Conservation (phyloP, 1,139 yeast species). For the Cylindricascospora bacillispora region DNA sequence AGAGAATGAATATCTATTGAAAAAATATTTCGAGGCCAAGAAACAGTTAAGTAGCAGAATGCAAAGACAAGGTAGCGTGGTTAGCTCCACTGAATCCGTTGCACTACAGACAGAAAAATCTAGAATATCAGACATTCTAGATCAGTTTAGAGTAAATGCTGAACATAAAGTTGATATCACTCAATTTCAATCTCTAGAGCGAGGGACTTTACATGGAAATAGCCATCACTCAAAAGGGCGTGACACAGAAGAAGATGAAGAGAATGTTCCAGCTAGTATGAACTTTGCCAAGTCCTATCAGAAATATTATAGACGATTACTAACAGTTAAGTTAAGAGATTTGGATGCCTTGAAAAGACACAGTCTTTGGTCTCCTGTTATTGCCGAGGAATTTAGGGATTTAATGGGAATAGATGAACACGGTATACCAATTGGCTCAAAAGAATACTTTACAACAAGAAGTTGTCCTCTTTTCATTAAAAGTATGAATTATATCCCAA, state of each 20-base stretch:
- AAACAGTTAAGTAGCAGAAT: conserved; percentile 4
- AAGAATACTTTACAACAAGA: conserved; percentile 8
- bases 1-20: conserved; percentile 12
- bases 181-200: conserved; percentile 4
- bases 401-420: conserved; percentile 5
- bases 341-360: conserved; percentile 13
- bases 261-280: conserved; percentile 1
- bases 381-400: conserved; percentile 8
- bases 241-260: too few species aligned
- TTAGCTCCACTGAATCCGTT: conserved; percentile 12
- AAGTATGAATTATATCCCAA: conserved; percentile 13
- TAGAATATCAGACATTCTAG: conserved; percentile 7
- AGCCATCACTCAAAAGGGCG: too few species aligned
- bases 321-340: conserved; percentile 12
- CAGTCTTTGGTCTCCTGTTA: conserved; percentile 18
- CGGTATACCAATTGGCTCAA: background rate
- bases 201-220: too few species aligned
- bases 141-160: conserved; percentile 8
- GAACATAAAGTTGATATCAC: conserved; percentile 10
- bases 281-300: conserved; percentile 12
- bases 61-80: conserved; percentile 12
- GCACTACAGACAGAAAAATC: conserved; percentile 8
- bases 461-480: conserved; percentile 17
- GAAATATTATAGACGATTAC: conserved; percentile 16
- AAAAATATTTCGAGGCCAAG: conserved; percentile 11